Base-by-base conservation (phyloP, 306 rosid genomes). In the Lathyrus aphaca region DNA sequence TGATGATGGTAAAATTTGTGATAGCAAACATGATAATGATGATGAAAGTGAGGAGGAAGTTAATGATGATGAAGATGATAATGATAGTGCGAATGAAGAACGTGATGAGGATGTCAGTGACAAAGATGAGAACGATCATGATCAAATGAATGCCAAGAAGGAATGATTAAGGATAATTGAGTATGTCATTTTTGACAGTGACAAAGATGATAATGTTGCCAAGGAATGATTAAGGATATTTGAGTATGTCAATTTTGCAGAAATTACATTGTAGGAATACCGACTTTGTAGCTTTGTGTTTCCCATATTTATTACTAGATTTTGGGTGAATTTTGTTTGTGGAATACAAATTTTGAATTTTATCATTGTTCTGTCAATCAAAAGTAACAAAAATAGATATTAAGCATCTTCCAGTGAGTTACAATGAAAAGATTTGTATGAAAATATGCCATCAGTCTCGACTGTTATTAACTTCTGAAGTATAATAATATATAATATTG, bases 321-420 rank as follows among this genome's bases (percentile, higher is more conserved):
- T 57, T 44, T 49, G 37, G 74, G 18, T 71, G 42, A 70, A n/a
- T 6, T 61, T 30, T 69, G 51, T 38, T 51, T 63, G 27, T 67
- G 46, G 15, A 54, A 51, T 56, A 32, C 79, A 62, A 71, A 49
- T 75, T 75, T 79, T 75, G 79, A 35, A 23, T 66, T 75, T 23
- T 70, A 23, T 74, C 57, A 27, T 56, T 50, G 11, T 50, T 73
- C 48, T 46, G 13, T 60, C 45, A 45, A 19, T 44, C 44, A 25
- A 21, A 45, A 2, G 53, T 15, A 21, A 58, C 18, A 8, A 68
- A n/a, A 67, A 17, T 60, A 50, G 56, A 29, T 38, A 17, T 27
- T 11, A 4, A 13, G 32, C 13, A 3, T 53, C 35, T 55, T 5
- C 10, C 10, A 11, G 35, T 50, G 8, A 4, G 39, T 38, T 29